Percentiles rank a stretch among this genome's conserved stretches.
phyloP scores from a whole-genome alignment of 352 stramenopile species.

The Thalassiosira ordinaria region DNA sequence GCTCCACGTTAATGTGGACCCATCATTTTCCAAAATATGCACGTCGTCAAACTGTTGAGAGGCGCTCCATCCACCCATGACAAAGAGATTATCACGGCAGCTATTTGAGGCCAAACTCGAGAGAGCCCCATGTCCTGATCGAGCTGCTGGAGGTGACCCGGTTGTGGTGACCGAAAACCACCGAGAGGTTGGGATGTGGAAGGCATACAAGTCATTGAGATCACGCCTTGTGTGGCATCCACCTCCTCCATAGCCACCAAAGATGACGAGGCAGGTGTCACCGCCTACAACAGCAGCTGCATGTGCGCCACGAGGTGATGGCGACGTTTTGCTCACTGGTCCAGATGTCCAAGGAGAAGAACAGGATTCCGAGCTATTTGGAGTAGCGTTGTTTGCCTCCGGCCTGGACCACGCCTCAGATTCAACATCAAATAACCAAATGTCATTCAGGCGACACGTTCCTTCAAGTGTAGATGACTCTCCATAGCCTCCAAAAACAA shows the following conservation, averaged over 20 bases:
- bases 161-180: constrained; percentile 87
- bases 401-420: constrained; percentile 93
- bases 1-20: constrained; percentile 89
- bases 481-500: constrained; percentile 94
- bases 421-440: constrained; percentile 95
- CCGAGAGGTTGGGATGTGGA: constrained; percentile 91
- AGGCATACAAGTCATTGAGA: constrained; percentile 92
- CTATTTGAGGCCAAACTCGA: constrained; percentile 78
- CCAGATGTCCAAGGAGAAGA: constrained; percentile 43
- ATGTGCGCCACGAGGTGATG: constrained; percentile 91
- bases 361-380: constrained; percentile 5
- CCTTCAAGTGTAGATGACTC: constrained; percentile 67
- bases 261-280: constrained; percentile 86
- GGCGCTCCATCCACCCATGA: constrained; percentile 96
- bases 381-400: not conserved
- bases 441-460: constrained; percentile 93
- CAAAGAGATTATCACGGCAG: constrained; percentile 91
- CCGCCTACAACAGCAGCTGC: constrained; percentile 89
- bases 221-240: constrained; percentile 87
- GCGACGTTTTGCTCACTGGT: constrained; percentile 1
- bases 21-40: constrained; percentile 89
- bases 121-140: constrained; percentile 88
- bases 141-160: constrained; percentile 90
- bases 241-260: constrained; percentile 95
- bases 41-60: constrained; percentile 96